Base-by-base conservation (phyloP, 1,284 basidiomycete genomes). In the Coniophora puteana region DNA sequence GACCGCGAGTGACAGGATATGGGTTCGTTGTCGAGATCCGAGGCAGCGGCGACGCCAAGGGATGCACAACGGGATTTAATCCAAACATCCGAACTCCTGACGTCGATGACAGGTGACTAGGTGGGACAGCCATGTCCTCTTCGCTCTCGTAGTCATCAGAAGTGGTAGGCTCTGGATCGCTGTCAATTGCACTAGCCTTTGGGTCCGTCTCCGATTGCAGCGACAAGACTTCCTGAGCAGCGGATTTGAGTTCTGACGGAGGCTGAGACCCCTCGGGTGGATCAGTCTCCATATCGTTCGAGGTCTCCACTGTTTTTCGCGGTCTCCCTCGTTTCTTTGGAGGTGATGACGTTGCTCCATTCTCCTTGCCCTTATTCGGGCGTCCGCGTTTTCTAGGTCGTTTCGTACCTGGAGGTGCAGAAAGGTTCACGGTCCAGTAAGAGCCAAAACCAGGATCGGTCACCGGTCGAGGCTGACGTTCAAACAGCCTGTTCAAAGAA, bases 371-470 rank as follows among this genome's bases (percentile, higher is more conserved):
- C 46, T 76, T 76, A 46, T 73, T 76, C 5, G 75, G 63, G 25
- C 81, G 70, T n/a, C 84, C 84, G 44, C 85, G 75, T 59, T 89
- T 89, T 16, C 86, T 76, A 24, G 86, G 85, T 43, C 86, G 76
- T 61, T 89, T 89, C 3, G 86, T 88, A 17, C 85, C 86, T 3
- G 84, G 86, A 12, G 86, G 85, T 14, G 85, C 86, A 40, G 74
- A 62, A 14, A 89, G 71, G 57, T 89, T 89, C 14, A 89, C 85
- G 23, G 84, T 88, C 85, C 85, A 89, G 54, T 89, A 88, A 13
- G 85, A 89, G 22, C 85, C 85, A 57, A 87, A 87, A 6, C 85
- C 86, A 11, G 86, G 86, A 56, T 89, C 85, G 18, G 84, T 85
- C 3, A 83, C 81, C 7, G 86, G 86, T 40, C 86, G 74, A 16